Base-by-base conservation (phyloP, 176 grass and related monocot species). In the Guadua angustifolia region DNA sequence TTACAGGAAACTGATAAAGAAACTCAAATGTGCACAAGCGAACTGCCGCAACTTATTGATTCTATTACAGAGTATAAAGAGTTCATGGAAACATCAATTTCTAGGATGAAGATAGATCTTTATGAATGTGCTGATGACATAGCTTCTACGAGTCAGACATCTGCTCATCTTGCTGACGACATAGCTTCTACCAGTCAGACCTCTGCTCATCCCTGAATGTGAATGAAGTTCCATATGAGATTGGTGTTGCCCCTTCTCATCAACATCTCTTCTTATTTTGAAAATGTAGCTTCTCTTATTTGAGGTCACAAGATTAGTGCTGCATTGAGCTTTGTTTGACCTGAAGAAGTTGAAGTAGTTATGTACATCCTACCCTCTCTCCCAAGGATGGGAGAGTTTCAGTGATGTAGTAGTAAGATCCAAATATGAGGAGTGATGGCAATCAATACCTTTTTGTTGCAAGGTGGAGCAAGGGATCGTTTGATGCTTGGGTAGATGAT, bases 11-110 rank as follows among this genome's bases (percentile, higher is more conserved):
- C 19, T 3, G 86, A 92, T 22, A 70, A 92, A 64, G 89, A 89
- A 82, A 95, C 71, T 2, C 87, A 95, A 64, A 12, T 55, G 19
- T 88, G 88, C 16, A 85, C 87, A 15, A 53, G 26, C 0, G 89
- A 93, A 33, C 62, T 99, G 26, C 60, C 94, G 72, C 40, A 88
- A 50, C 71, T 95, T 59, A 78, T 95, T 13, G 89, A 90, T 74
- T 49, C 66, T n/a, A 71, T 91, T n/a, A 51, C 81, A 7, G 87
- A 89, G 39, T 75, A 91, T 71, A 95, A 92, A 84, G 87, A 95
- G 81, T 90, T 56, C 16, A 90, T 94, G 80, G 91, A 95, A 67
- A 45, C 77, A 25, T 60, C 57, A 47, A 58, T 71, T 36, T 62
- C 71, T 74, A 69, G 55, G 13, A 81, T 85, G 35, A 94, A 87